Percentiles rank a stretch among this genome's conserved stretches.
Evolutionary conservation across 169 alveolate genomes (phyloP).

Genomic region (Nephromyces sp.): DNA sequence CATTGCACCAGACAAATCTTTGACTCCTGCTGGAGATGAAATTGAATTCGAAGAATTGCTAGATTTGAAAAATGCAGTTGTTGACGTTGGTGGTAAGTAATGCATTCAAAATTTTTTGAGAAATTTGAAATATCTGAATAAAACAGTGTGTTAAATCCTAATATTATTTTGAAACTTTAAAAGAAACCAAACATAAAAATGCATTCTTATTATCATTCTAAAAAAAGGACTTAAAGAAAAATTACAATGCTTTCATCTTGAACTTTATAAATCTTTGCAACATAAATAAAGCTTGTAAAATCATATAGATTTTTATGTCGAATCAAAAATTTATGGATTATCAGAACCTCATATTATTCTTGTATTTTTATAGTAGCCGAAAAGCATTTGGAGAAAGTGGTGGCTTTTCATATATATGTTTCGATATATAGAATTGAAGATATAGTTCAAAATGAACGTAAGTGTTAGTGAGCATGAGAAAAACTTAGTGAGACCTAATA

Average conservation of each 20-base stretch:
- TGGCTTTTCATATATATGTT: constrained; percentile 62
- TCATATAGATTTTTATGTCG: no score
- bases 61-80: constrained; percentile 32
- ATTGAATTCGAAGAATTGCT: neutral
- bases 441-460: no score
- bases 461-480: no score
- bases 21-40: neutral
- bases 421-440: constrained; percentile 69
- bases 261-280: no score
- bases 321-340: no score
- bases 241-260: no score
- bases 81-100: neutral
- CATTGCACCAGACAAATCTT: neutral
- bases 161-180: constrained; percentile 43
- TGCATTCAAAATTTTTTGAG: neutral
- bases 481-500: no score
- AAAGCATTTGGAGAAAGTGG: constrained; percentile 22
- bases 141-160: constrained; percentile 33
- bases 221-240: no score
- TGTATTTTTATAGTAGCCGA: no score
- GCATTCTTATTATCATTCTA: no score
- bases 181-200: constrained; percentile 2
- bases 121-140: neutral
- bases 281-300: no score
- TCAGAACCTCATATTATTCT: no score